Evolutionary conservation across 345 rosid species (phyloP).

Genomic region (Syzygium aqueum): DNA sequence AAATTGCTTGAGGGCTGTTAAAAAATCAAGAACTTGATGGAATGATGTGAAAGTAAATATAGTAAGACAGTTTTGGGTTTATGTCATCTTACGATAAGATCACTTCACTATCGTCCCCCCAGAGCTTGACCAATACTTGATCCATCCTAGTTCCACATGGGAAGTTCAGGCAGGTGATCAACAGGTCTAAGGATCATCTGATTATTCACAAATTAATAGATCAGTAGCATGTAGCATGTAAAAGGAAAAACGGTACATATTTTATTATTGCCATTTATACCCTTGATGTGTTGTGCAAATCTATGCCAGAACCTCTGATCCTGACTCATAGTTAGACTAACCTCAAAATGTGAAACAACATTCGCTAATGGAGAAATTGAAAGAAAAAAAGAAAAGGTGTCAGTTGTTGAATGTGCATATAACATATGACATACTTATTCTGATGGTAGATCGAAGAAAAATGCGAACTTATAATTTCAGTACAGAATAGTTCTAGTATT

Average conservation of each 20-base stretch:
- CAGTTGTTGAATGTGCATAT: not conserved
- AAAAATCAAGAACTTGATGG: not conserved
- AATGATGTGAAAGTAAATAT: not conserved
- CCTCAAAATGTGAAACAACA: not conserved
- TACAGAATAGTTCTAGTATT: not conserved
- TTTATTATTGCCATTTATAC: not conserved
- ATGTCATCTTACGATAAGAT: constrained; percentile 66
- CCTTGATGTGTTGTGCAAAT: not conserved
- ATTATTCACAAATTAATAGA: not conserved
- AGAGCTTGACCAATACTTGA: constrained; percentile 95
- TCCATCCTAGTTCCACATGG: constrained; percentile 95
- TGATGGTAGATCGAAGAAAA: not conserved
- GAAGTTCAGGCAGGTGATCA: constrained; percentile 82
- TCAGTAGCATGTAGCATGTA: not conserved
- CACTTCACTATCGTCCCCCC: constrained; percentile 96
- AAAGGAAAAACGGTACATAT: not conserved
- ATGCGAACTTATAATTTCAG: not conserved
- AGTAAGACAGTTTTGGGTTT: not conserved
- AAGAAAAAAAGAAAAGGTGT: not conserved
- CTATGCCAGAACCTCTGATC: not conserved
- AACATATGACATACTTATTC: not conserved
- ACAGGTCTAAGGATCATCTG: constrained; percentile 74
- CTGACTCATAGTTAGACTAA: not conserved
- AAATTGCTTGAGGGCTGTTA: constrained; percentile 80
- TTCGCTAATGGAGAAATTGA: not conserved